phyloP scores from a whole-genome alignment of 768 basidiomycete genomes.

The Hericium rajendrae region DNA sequence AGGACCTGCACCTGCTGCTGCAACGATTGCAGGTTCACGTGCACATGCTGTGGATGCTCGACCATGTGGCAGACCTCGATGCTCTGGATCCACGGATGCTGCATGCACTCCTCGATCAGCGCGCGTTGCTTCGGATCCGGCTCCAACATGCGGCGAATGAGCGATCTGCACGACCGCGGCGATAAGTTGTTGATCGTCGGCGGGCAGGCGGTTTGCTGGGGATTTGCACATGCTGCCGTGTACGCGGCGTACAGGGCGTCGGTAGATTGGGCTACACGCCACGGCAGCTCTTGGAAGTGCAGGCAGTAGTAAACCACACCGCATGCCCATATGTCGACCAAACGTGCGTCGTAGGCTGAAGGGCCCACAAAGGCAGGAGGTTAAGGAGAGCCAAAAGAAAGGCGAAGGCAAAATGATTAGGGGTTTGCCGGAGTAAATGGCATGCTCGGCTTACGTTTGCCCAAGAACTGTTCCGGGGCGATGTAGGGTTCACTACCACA shows the following conservation, averaged over 20 bases:
- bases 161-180: slow-evolving; percentile 71
- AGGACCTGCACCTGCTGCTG: neutral
- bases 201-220: slow-evolving; percentile 34
- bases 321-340: slow-evolving; percentile 97
- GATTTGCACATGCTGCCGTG: slow-evolving; percentile 40
- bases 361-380: neutral
- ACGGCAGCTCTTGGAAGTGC: slow-evolving; percentile 95
- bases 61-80: slow-evolving; percentile 78
- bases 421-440: slow-evolving; percentile 26
- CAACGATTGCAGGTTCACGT: slow-evolving; percentile 29
- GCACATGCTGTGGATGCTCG: slow-evolving; percentile 57
- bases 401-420: slow-evolving; percentile 22
- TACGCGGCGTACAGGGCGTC: slow-evolving; percentile 82
- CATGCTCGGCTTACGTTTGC: slow-evolving; percentile 73
- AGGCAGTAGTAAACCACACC: slow-evolving; percentile 98
- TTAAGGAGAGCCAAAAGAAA: neutral
- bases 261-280: slow-evolving; percentile 83
- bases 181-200: slow-evolving; percentile 83
- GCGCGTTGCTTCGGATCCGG: slow-evolving; percentile 76
- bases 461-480: slow-evolving; percentile 93
- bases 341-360: slow-evolving; percentile 89
- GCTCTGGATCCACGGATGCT: slow-evolving; percentile 66
- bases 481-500: slow-evolving; percentile 99
- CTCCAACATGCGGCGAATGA: slow-evolving; percentile 92
- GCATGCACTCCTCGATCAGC: slow-evolving; percentile 72